These are phyloP conservation scores for Aspergillus niger DNA, from an alignment of 2,329 filamentous ascomycete species.

Conservation along the genomic window DNA sequence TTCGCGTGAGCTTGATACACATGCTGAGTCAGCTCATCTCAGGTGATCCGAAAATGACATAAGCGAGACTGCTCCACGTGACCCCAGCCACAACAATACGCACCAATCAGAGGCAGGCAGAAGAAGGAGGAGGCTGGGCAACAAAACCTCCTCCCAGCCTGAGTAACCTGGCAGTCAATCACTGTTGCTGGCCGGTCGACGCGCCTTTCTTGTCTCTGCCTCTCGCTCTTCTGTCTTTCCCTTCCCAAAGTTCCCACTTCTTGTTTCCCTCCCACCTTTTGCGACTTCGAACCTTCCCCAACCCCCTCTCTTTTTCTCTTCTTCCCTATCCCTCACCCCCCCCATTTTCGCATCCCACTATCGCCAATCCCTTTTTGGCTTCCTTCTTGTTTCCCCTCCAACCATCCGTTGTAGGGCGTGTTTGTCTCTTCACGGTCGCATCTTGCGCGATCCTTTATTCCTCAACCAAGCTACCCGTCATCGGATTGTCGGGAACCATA, in stretches of 20 bases:
- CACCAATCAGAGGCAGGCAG: slow-evolving; percentile 14
- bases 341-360: neutral
- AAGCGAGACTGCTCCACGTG: slow-evolving; percentile 26
- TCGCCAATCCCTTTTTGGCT: slow-evolving; percentile 2
- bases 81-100: slow-evolving; percentile 28
- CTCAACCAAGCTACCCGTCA: slow-evolving; percentile 1
- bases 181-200: neutral
- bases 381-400: slow-evolving; percentile 9
- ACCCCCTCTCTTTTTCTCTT: neutral
- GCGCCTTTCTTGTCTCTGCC: neutral
- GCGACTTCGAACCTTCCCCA: neutral
- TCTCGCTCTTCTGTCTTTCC: neutral
- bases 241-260: neutral
- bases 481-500: neutral
- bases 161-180: neutral
- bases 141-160: neutral
- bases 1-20: neutral
- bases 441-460: slow-evolving; percentile 1
- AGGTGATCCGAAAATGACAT: slow-evolving; percentile 8
- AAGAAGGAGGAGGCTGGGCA: slow-evolving; percentile 18
- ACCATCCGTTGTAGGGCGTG: slow-evolving; percentile 11
- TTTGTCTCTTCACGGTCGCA: neutral
- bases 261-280: neutral
- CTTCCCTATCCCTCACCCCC: neutral
- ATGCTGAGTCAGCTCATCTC: neutral